Evolutionary conservation across 2,329 filamentous ascomycete genomes (phyloP).

Genomic region (Colletotrichum brevisporum): DNA sequence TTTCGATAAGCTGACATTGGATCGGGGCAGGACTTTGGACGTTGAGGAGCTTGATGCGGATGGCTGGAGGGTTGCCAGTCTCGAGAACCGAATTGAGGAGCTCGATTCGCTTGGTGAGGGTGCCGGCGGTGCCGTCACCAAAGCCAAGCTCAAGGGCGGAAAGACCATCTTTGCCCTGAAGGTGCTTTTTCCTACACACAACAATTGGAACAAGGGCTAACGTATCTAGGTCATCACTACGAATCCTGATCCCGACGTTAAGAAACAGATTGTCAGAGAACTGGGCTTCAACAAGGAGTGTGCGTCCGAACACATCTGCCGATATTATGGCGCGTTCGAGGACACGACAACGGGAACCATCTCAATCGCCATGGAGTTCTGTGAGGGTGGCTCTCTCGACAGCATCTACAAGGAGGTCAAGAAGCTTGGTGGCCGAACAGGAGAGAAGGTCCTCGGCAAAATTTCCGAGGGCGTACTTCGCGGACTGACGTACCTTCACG

Average conservation of each 20-base stretch:
- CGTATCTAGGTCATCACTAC: conserved; percentile 89
- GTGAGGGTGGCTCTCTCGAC: conserved; percentile 95
- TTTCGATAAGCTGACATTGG: conserved; percentile 84
- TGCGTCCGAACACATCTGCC: conserved; percentile 94
- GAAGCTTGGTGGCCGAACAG: conserved; percentile 92
- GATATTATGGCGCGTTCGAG: conserved; percentile 97
- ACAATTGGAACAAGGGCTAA: conserved; percentile 2
- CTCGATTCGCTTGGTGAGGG: conserved; percentile 93
- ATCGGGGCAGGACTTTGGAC: conserved; percentile 87
- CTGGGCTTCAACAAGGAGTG: conserved; percentile 98
- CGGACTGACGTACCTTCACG: conserved; percentile 94
- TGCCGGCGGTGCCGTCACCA: conserved; percentile 94
- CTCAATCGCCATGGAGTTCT: conserved; percentile 99
- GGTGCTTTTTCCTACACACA: conserved; percentile 63
- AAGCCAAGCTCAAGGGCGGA: conserved; percentile 88
- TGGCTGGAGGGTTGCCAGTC: conserved; percentile 93
- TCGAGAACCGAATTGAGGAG: conserved; percentile 89
- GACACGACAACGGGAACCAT: conserved; percentile 97
- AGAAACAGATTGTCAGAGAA: conserved; percentile 97
- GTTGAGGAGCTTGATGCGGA: conserved; percentile 96
- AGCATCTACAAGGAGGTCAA: conserved; percentile 98
- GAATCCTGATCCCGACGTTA: conserved; percentile 96
- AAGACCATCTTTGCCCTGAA: conserved; percentile 97
- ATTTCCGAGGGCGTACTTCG: conserved; percentile 95
- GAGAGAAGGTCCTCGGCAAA: conserved; percentile 97